Percentiles rank a stretch among this genome's conserved stretches.
These are phyloP conservation scores for Fraxinus albicans DNA, from an alignment of 305 asterid species.

Conservation along the genomic window DNA sequence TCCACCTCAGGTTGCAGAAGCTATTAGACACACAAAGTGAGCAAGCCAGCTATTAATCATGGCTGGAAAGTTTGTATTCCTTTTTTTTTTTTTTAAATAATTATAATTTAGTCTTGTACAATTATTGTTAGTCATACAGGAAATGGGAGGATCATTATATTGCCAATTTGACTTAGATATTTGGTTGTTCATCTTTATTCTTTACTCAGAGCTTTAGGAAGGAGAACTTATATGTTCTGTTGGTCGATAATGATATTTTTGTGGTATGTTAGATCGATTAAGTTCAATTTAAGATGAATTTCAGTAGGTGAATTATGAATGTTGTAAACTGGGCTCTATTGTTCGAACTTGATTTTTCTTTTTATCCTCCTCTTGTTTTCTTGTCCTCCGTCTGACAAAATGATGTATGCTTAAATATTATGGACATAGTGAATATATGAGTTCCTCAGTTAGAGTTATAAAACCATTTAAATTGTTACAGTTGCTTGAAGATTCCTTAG, in stretches of 20 bases:
- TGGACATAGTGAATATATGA: conserved; percentile 20
- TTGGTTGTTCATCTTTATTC: conserved; percentile 5
- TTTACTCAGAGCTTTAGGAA: conserved; percentile 6
- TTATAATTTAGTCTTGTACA: background rate
- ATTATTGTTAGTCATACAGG: conserved; percentile 1
- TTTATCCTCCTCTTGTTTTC: conserved; percentile 2
- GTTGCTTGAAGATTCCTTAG: conserved; percentile 94
- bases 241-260: background rate
- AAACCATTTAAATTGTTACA: conserved; percentile 39
- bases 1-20: background rate
- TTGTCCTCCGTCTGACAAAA: background rate
- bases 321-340: background rate
- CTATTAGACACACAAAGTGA: background rate
- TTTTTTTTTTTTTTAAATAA: background rate
- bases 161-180: conserved; percentile 8
- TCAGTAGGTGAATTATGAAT: conserved; percentile 8
- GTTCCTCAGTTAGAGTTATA: conserved; percentile 19
- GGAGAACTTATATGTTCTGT: background rate
- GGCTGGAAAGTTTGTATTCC: background rate
- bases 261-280: conserved; percentile 5
- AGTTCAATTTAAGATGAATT: background rate
- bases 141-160: conserved; percentile 14
- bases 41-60: background rate
- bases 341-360: background rate
- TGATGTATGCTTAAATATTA: background rate